A percentile compares a stretch with the other conserved stretches of the same genome.
Conservation (phyloP, 805 yeast genomes). For the Cyberlindnera subsufficiens region DNA sequence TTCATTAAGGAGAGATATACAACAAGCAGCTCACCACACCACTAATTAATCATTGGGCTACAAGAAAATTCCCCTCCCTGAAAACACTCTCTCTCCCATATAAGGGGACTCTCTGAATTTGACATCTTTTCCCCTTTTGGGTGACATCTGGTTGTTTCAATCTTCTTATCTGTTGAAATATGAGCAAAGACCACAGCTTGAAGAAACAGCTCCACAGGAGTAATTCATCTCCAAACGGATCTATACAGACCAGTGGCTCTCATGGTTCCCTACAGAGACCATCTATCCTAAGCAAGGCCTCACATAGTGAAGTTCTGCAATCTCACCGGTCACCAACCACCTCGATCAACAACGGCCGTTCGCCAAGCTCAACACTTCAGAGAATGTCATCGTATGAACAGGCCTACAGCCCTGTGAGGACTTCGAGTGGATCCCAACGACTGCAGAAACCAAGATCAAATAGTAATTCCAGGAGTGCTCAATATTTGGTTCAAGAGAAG, state of each 20-base stretch:
- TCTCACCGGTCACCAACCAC: constrained; percentile 19
- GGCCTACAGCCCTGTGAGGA: constrained; percentile 21
- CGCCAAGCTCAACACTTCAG: constrained; percentile 13
- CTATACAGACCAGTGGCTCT: background rate
- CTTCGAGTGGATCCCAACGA: constrained; percentile 18
- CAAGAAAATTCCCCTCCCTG: no score
- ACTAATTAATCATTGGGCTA: no score
- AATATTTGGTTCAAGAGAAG: constrained; percentile 47
- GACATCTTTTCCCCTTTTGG: no score
- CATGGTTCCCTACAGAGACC: constrained; percentile 7
- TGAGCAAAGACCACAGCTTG: constrained; percentile 7
- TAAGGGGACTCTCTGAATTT: no score
- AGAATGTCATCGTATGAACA: constrained; percentile 17
- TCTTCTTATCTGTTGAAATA: background rate
- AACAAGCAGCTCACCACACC: no score
- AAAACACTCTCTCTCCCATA: no score
- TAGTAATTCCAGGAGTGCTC: constrained; percentile 23
- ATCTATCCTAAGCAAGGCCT: background rate
- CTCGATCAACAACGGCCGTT: constrained; percentile 11
- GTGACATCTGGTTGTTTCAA: no score
- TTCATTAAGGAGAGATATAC: no score
- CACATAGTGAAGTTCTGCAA: constrained; percentile 7
- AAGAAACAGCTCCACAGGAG: constrained; percentile 14
- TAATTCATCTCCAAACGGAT: constrained; percentile 13
- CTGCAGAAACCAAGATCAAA: constrained; percentile 15